These are phyloP conservation scores for Ettlia oleoabundans DNA, from an alignment of 139 green algal species.

Conservation along the genomic window DNA sequence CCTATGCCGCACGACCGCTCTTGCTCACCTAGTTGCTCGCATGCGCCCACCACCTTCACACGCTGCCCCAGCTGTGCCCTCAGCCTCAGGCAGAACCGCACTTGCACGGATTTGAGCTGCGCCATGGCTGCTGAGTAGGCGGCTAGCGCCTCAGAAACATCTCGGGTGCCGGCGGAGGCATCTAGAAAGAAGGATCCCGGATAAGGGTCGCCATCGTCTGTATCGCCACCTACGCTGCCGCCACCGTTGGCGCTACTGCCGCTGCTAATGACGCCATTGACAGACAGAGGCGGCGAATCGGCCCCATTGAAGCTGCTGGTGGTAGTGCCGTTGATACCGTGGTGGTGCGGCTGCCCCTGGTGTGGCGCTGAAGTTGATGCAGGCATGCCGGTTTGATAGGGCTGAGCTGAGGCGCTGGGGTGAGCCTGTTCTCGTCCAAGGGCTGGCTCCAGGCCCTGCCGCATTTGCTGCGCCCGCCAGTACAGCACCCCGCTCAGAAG, in stretches of 20 bases:
- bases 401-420: no score
- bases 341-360: no score
- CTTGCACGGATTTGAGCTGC: background rate
- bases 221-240: no score
- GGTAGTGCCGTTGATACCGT: no score
- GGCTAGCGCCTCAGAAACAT: background rate
- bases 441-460: no score
- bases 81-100: background rate
- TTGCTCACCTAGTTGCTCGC: background rate
- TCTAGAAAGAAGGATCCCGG: no score
- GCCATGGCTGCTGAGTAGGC: background rate
- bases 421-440: no score
- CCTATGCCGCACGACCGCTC: background rate
- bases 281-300: no score
- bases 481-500: background rate
- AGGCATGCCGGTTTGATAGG: no score
- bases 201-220: background rate
- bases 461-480: background rate
- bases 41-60: slow-evolving; percentile 1
- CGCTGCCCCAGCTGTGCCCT: background rate
- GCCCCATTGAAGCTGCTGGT: no score
- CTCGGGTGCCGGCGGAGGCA: background rate
- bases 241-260: background rate
- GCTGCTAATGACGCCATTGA: background rate
- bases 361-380: no score